Base-by-base conservation (phyloP, 2,329 filamentous ascomycete genomes). In the Laburnicola sp. region DNA sequence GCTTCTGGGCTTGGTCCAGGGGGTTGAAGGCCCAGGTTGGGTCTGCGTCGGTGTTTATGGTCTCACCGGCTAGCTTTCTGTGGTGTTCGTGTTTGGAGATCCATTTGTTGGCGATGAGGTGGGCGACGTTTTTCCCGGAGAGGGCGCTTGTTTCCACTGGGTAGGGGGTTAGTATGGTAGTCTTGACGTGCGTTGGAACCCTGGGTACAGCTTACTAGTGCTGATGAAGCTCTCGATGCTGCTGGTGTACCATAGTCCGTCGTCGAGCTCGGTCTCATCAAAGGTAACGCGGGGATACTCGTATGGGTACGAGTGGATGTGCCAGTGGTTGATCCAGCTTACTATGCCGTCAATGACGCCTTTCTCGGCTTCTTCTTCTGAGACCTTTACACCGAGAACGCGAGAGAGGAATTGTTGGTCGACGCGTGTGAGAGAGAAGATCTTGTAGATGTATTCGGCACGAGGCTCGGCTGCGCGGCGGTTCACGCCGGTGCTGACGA, bases 151-250 rank as follows among this genome's bases (percentile, higher is more conserved):
- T 96, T 78, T 97, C 92, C 93, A 97, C 41, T 44, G 22, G 34
- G 9, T 22, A 16, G 2, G 16, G 10, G 2, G 41, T 44, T 6
- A 44, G 41, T 27, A 16, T n/a, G 7, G 10, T 30, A 30, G 28
- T 30, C 28, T 30, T 30, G 28, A 30, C 28, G 6, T 30, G 28
- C 6, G 37, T 11, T 22, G 27, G 25, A 39, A 23, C 11, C 3
- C 32, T 4, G 8, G 7, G 11, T 41, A n/a, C 3, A 30, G 35
- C 41, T 44, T 35, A 44, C 41, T 97, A 0, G 91, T 96, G 7
- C 88, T 94, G 60, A 97, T 95, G 70, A 99, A 97, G 60, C 87
- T 87, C 75, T 97, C 93, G 37, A 97, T 95, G 0, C 81, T 82
- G 45, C 78, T 77, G 4, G 83, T 85, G 62, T 86, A 86, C 80